phyloP scores from a whole-genome alignment of 2,329 filamentous ascomycete species.

The Fusarium austroafricanum region DNA sequence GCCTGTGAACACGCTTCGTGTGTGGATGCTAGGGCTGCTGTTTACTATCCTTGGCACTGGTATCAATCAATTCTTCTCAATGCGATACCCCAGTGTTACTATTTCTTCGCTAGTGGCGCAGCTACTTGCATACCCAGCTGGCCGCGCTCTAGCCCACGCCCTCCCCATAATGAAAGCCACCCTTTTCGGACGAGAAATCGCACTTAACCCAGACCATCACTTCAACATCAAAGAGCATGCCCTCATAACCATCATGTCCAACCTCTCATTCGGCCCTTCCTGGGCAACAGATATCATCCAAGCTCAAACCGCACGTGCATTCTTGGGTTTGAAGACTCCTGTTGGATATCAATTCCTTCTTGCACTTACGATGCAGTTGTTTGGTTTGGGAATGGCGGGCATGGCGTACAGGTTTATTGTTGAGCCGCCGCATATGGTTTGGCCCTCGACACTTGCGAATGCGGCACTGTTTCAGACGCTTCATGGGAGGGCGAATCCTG shows the following conservation, averaged over 20 bases:
- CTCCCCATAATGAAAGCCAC: not conserved
- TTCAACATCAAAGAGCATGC: conserved; percentile 5
- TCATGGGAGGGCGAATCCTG: not conserved
- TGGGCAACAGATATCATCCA: conserved; percentile 11
- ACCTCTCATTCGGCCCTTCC: not conserved
- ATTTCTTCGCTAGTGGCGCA: not conserved
- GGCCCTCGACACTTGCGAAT: conserved; percentile 1
- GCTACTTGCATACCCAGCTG: not conserved
- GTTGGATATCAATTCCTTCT: conserved; percentile 3
- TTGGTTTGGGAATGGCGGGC: conserved; percentile 8
- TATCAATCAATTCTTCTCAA: not conserved
- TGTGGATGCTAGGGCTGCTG: not conserved
- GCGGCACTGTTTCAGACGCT: conserved; percentile 3
- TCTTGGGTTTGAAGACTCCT: not conserved
- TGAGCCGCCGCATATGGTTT: conserved; percentile 9
- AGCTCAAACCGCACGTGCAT: not conserved
- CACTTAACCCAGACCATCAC: not conserved
- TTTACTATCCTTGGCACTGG: not conserved
- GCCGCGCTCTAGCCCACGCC: not conserved
- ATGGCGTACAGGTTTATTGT: conserved; percentile 7
- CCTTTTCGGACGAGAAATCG: not conserved
- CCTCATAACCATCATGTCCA: not conserved
- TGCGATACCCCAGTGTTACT: not conserved
- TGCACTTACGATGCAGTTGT: not conserved
- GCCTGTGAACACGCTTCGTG: not conserved